Evolutionary conservation across 768 basidiomycete genomes (phyloP).

Genomic region (Lanmaoa rubissima): DNA sequence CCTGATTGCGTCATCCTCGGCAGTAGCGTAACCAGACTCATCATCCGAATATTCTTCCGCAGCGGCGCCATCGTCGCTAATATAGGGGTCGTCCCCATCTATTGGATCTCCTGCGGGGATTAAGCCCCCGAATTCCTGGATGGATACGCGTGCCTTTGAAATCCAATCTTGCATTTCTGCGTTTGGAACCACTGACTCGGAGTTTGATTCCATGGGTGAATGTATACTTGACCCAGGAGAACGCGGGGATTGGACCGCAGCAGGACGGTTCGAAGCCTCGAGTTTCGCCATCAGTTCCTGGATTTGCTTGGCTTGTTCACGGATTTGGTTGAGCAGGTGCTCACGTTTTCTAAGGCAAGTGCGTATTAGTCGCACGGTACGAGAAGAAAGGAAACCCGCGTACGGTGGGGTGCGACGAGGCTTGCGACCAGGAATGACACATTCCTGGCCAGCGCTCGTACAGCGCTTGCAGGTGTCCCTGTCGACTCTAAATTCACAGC

Average conservation of each 20-base stretch:
- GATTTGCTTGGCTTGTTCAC: constrained; percentile 70
- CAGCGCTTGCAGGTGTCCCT: constrained; percentile 77
- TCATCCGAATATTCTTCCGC: constrained; percentile 37
- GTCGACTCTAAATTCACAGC: constrained; percentile 72
- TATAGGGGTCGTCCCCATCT: constrained; percentile 42
- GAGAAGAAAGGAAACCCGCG: constrained; percentile 26
- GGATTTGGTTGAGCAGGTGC: constrained; percentile 72
- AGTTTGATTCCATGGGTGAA: constrained; percentile 26
- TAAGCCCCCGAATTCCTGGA: constrained; percentile 65
- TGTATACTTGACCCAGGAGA: constrained; percentile 31
- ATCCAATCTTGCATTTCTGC: constrained; percentile 78
- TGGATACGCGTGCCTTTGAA: constrained; percentile 63
- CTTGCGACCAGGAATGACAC: constrained; percentile 80
- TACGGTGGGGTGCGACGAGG: constrained; percentile 78
- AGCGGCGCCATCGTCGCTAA: constrained; percentile 39
- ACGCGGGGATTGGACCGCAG: constrained; percentile 34
- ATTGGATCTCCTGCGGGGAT: constrained; percentile 60
- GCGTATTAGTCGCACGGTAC: background rate
- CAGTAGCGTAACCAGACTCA: constrained; percentile 30
- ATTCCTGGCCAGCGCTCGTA: constrained; percentile 66
- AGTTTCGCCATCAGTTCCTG: constrained; percentile 69
- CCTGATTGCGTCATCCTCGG: constrained; percentile 23
- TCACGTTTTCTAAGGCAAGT: constrained; percentile 64
- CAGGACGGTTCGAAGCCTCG: constrained; percentile 42
- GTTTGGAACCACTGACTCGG: constrained; percentile 34